Base-by-base conservation (phyloP, 2,329 filamentous ascomycete species). In the Beauveria sp. region DNA sequence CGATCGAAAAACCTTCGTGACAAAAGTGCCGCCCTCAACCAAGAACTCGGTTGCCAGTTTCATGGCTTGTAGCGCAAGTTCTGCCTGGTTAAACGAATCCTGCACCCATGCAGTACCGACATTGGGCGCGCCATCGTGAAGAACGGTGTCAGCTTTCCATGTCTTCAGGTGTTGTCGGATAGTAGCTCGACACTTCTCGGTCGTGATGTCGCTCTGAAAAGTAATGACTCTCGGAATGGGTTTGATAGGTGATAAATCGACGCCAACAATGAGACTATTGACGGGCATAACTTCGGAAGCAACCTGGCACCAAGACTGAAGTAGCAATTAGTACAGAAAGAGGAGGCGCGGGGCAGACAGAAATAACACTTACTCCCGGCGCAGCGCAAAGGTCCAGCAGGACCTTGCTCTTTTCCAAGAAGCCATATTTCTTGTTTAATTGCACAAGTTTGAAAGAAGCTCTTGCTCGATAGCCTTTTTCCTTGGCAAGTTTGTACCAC, bases 391-490 rank as follows among this genome's bases (percentile, higher is more conserved):
- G 89, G 88, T 99, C 96, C 74, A 99, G 82, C 64, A 97, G 80
- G 70, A 98, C 95, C 80, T 91, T 96, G 77, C 91, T 96, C 81
- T 96, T 93, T 76, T 98, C 92, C 68, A 99, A 81, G 76, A 99
- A 99, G 68, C 91, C 90, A 88, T 96, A 99, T 75, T 97, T 98
- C 79, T 98, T 97, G 80, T 99, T 99, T 70, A 99, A 80, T 75
- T 99, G 93, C 68, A 99, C 93, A 69, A 99, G 79, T 79, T 99
- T 99, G 84, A 98, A 98, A 62, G 95, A 93, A 69, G 95, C 93
- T 83, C 95, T 86, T 65, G 95, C 93, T 71, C 95, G 84, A 74
- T 97, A 99, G 65, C 95, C 95, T 77, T 97, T 98, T 75, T 99
- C 95, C 77, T 99, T 99, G 65, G 95, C 95, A 70, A 98, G 87